Base-by-base conservation (phyloP, 768 basidiomycete genomes). In the Mycena vitilis region DNA sequence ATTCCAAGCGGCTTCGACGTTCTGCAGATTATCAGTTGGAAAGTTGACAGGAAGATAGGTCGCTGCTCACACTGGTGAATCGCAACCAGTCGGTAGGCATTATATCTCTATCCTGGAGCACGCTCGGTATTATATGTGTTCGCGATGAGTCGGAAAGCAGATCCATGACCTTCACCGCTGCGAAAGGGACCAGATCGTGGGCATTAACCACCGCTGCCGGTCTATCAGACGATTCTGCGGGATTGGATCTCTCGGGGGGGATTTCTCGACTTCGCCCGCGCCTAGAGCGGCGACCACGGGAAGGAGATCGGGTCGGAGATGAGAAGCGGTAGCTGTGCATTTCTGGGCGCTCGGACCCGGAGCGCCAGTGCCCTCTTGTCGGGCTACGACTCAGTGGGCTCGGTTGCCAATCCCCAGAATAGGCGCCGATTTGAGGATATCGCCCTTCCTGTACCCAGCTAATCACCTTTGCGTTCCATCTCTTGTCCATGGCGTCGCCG, bases 401-500 rank as follows among this genome's bases (percentile, higher is more conserved):
- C 12, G 44, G 60, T 0, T 40, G 15, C 55, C 49, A 57, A 11
- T 47, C 44, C 22, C 25, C 38, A 6, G 53, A 16, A 11, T 60
- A 1, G 22, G 40, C 6, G 4, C 48, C 44, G 10, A 63, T 54
- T 18, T 42, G 57, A 3, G 51, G 30, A 48, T 63, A 63, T 2
- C 7, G 18, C 13, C 52, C 66, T 13, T 67, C 53, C 11, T 37
- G 59, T 20, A 47, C 60, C 66, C 66, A 67, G 8, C 13, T 34
- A 20, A 51, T 38, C 37, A 68, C 61, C 56, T 65, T 60, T 16
- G 56, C 36, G 11, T 23, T 53, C 70, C 66, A 71, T 12, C n/a
- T 30, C 16, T 30, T 38, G 38, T 71, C 69, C 66, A 67, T 70
- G 22, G 13, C 40, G 45, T 73, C 73, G 34, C 84, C 84, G 52